phyloP scores from a whole-genome alignment of 2,329 filamentous ascomycete genomes.

The Aspergillus unguis region DNA sequence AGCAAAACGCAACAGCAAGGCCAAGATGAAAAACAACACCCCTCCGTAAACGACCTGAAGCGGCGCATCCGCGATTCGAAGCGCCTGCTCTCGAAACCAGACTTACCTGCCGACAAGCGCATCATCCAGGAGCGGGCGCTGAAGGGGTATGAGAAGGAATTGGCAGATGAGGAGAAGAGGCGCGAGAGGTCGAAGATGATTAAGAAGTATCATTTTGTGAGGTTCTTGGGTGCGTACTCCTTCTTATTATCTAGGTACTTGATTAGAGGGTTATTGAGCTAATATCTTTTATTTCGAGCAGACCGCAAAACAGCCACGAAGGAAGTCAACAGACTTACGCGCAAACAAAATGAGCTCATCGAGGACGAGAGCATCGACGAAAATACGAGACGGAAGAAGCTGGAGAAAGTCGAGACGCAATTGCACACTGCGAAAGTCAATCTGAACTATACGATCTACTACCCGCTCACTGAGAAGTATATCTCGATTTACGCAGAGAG shows the following conservation, averaged over 20 bases:
- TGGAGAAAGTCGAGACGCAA: slow-evolving; percentile 28
- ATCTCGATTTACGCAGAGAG: slow-evolving; percentile 52
- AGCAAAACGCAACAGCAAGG: slow-evolving; percentile 10
- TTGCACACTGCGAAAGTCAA: slow-evolving; percentile 55
- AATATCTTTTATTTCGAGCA: slow-evolving; percentile 15
- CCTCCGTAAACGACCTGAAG: slow-evolving; percentile 51
- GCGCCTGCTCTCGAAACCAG: slow-evolving; percentile 48
- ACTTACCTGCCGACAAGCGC: slow-evolving; percentile 54
- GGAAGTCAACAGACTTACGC: slow-evolving; percentile 34
- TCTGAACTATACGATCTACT: slow-evolving; percentile 62
- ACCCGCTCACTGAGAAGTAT: slow-evolving; percentile 59
- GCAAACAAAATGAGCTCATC: slow-evolving; percentile 39
- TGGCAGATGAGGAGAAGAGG: slow-evolving; percentile 49
- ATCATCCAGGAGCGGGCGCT: slow-evolving; percentile 60
- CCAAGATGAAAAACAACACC: slow-evolving; percentile 24
- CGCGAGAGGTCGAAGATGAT: slow-evolving; percentile 56
- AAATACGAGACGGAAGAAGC: slow-evolving; percentile 24
- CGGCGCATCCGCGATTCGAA: slow-evolving; percentile 55
- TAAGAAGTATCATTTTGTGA: slow-evolving; percentile 61
- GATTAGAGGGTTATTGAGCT: slow-evolving; percentile 1
- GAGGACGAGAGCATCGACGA: slow-evolving; percentile 24
- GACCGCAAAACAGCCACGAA: slow-evolving; percentile 44
- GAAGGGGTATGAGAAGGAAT: slow-evolving; percentile 54
- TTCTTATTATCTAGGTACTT: not conserved
- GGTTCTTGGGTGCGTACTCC: slow-evolving; percentile 53